Evolutionary conservation across 306 rosid species (phyloP), one percentile per base, ranked within the genome.

Genomic region (Gynostemma pentaphyllum): DNA sequence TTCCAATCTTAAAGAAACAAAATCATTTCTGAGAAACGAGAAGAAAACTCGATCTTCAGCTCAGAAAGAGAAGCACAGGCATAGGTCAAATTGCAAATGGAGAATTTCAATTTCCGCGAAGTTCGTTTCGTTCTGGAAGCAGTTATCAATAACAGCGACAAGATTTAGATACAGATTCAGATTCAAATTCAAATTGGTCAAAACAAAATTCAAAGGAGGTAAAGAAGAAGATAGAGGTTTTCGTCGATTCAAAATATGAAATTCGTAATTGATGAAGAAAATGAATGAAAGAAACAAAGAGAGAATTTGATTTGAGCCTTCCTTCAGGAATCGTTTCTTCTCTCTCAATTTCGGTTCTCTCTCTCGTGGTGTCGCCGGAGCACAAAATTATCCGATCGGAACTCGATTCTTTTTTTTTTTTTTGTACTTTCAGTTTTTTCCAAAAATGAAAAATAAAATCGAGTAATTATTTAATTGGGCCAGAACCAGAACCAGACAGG

Each of bases 381-480:
- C 64, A 24, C 64, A 57, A 26, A 16, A 18, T 57, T n/a, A n/a
- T 36, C 64, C 64, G 63, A 41, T 57, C 18, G 45, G 36, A 19
- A 54, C 11, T 57, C 10, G 64, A 57, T 57, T 36, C 16, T 1
- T 5, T 26, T 50, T n/a, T 4, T 7, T 2, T 53, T 13, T 6
- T 4, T 30, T 9, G 3, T 55, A n/a, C n/a, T n/a, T n/a, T n/a
- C n/a, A n/a, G n/a, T n/a, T n/a, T n/a, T n/a, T n/a, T n/a, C n/a
- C n/a, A n/a, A n/a, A n/a, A n/a, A n/a, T n/a, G n/a, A n/a, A n/a
- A n/a, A n/a, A n/a, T n/a, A n/a, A n/a, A n/a, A n/a, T 55, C 26
- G n/a, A 24, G 8, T 9, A 8, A 30, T n/a, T 54, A 28, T 16
- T 18, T n/a, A 30, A 55, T n/a, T 53, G 23, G 14, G 42, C 24